A percentile compares a stretch with the other conserved stretches of the same genome.
phyloP scores from a whole-genome alignment of 208 protist species.

The Novymonas esmeraldas region DNA sequence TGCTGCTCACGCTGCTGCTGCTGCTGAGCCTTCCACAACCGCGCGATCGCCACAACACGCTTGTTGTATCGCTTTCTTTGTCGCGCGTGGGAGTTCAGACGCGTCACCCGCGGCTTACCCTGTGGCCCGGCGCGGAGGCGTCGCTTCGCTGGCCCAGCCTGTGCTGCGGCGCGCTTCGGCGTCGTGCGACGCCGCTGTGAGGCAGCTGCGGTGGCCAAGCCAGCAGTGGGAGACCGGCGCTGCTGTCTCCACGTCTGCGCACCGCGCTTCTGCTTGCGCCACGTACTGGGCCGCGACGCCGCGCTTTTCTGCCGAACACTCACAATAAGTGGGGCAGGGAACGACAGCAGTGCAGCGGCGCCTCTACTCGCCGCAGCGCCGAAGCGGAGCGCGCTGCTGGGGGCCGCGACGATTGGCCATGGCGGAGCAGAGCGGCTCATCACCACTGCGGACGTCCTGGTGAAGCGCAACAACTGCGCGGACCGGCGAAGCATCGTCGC shows the following conservation, averaged over 20 bases:
- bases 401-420: too few relatives aligned
- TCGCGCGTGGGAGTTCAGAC: conserved; percentile 39
- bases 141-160: neutral
- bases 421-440: too few relatives aligned
- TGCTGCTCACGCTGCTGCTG: conserved; percentile 19
- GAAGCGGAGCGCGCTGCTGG: too few relatives aligned
- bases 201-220: too few relatives aligned
- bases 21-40: conserved; percentile 74
- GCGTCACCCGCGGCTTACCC: neutral
- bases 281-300: neutral
- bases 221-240: too few relatives aligned
- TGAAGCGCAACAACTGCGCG: too few relatives aligned
- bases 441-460: too few relatives aligned
- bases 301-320: neutral
- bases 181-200: too few relatives aligned
- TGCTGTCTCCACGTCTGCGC: neutral
- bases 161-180: neutral
- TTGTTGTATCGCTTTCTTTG: conserved; percentile 89
- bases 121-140: neutral
- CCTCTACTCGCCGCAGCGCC: too few relatives aligned
- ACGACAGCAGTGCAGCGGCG: too few relatives aligned
- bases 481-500: too few relatives aligned
- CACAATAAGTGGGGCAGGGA: too few relatives aligned
- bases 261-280: neutral
- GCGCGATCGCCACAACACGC: conserved; percentile 79